Percentiles rank a stretch among this genome's conserved stretches.
phyloP scores from a whole-genome alignment of 139 green algal species.

The Chlamydomonas asymmetrica region DNA sequence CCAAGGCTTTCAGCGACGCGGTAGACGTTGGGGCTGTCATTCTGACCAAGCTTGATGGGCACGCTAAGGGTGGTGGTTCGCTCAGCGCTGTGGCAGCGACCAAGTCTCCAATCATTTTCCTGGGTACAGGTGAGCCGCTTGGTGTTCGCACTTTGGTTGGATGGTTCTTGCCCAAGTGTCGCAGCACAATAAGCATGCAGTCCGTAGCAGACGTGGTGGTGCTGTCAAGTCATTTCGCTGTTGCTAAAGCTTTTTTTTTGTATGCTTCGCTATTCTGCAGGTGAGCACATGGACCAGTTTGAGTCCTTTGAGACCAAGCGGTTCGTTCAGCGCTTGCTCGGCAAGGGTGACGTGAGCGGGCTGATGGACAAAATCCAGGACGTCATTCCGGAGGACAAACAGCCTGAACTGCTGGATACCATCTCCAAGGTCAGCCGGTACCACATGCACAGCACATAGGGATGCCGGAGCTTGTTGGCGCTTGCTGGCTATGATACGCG shows the following conservation, averaged over 20 bases:
- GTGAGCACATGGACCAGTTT: slow-evolving; percentile 99
- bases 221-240: no score
- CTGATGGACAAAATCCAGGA: slow-evolving; percentile 96
- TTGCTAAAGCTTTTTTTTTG: no score
- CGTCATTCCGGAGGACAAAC: slow-evolving; percentile 82
- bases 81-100: slow-evolving; percentile 93
- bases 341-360: slow-evolving; percentile 86
- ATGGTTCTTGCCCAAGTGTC: no score
- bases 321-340: slow-evolving; percentile 94
- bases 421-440: slow-evolving; percentile 67
- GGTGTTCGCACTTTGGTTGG: no score
- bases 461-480: no score
- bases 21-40: slow-evolving; percentile 96
- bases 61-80: slow-evolving; percentile 97
- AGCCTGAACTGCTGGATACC: slow-evolving; percentile 91
- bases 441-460: no score
- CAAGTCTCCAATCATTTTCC: slow-evolving; percentile 93
- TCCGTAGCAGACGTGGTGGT: no score
- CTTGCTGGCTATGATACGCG: no score
- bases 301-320: slow-evolving; percentile 94
- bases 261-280: no score
- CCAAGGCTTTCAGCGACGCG: slow-evolving; percentile 93
- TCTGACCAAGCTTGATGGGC: slow-evolving; percentile 98
- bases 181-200: no score
- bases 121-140: slow-evolving; percentile 86